These are phyloP conservation scores for Chlorella sp. DNA, from an alignment of 139 green algal species.

Conservation along the genomic window DNA sequence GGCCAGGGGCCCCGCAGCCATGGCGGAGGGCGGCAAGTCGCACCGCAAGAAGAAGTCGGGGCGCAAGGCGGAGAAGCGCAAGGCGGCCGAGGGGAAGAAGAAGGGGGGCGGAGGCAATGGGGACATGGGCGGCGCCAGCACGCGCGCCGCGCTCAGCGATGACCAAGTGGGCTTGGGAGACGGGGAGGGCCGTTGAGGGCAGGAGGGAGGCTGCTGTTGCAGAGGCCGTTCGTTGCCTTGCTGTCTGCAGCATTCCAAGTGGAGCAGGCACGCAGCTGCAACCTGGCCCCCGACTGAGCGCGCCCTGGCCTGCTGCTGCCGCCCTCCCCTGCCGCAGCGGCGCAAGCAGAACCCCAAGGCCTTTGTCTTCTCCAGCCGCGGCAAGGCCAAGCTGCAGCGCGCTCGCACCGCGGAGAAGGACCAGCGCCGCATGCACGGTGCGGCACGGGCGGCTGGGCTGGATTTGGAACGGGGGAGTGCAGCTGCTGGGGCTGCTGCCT, in stretches of 20 bases:
- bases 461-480: background rate
- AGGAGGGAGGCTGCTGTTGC: background rate
- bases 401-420: conserved; percentile 87
- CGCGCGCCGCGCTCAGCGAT: conserved; percentile 1
- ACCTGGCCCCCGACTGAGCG: too few species aligned
- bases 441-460: too few species aligned
- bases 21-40: conserved; percentile 40
- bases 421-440: conserved; percentile 91
- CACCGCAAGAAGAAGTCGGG: conserved; percentile 80
- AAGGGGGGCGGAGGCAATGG: conserved; percentile 40
- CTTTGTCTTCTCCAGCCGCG: conserved; percentile 71
- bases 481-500: background rate
- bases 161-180: conserved; percentile 14
- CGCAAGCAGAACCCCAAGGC: conserved; percentile 76
- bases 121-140: conserved; percentile 13
- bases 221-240: background rate
- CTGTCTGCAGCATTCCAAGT: too few species aligned
- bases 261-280: too few species aligned
- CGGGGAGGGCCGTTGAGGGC: background rate
- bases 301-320: too few species aligned
- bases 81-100: conserved; percentile 68
- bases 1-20: background rate
- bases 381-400: conserved; percentile 69
- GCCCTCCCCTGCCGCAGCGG: background rate
- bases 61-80: conserved; percentile 76